phyloP scores from a whole-genome alignment of 495 filamentous ascomycete species.

The Sabuloglossum arenarium region DNA sequence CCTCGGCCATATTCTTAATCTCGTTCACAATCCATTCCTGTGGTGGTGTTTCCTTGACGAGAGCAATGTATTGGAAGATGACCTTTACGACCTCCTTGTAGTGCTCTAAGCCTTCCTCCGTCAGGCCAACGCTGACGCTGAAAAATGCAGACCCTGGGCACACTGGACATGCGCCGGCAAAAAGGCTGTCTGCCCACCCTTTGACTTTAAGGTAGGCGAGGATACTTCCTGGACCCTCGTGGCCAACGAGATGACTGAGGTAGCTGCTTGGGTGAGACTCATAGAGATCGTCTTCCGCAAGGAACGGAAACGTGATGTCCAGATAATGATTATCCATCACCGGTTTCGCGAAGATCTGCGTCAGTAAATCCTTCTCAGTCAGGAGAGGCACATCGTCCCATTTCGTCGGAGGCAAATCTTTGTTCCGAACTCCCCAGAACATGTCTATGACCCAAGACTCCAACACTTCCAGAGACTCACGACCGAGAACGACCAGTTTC shows the following conservation, averaged over 20 bases:
- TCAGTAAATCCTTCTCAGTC: conserved; percentile 43
- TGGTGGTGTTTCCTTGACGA: conserved; percentile 60
- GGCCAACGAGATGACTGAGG: conserved; percentile 80
- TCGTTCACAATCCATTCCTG: conserved; percentile 88
- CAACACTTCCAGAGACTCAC: conserved; percentile 68
- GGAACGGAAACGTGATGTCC: conserved; percentile 71
- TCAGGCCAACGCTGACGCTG: conserved; percentile 57
- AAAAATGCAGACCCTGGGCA: conserved; percentile 78
- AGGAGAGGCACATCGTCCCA: conserved; percentile 61
- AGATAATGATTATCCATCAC: conserved; percentile 81
- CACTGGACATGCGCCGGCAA: conserved; percentile 51
- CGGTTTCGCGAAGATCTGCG: conserved; percentile 80
- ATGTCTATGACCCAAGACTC: conserved; percentile 75
- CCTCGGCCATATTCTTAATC: conserved; percentile 68
- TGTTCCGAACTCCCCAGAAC: conserved; percentile 68
- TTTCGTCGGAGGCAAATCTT: conserved; percentile 56
- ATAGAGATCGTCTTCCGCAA: conserved; percentile 70
- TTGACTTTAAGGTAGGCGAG: conserved; percentile 86
- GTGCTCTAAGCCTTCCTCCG: conserved; percentile 64
- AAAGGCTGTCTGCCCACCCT: conserved; percentile 81
- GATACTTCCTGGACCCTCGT: conserved; percentile 92
- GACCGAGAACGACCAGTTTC: conserved; percentile 86
- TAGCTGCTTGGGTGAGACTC: conserved; percentile 76
- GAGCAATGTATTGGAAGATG: conserved; percentile 82
- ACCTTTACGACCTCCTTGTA: conserved; percentile 80